These are phyloP conservation scores for Parsonsia alboflavescens DNA, from an alignment of 257 asterid species.

Conservation along the genomic window DNA sequence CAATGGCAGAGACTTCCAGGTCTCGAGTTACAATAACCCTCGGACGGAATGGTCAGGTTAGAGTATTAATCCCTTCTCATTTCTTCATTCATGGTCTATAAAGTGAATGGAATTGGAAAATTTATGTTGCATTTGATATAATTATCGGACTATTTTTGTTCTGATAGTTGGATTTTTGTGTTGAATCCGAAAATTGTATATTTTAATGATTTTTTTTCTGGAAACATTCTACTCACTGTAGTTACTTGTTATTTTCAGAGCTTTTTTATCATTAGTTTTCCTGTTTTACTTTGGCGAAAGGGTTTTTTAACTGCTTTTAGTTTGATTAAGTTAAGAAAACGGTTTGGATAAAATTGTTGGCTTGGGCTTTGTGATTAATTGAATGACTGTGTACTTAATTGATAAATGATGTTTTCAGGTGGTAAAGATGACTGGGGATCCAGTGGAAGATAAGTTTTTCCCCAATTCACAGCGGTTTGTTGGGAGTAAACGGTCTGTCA, in stretches of 20 bases:
- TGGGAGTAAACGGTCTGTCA: slow-evolving; percentile 72
- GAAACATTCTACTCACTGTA: neutral
- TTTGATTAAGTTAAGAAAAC: neutral
- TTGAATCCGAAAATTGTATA: neutral
- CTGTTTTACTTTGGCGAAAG: neutral
- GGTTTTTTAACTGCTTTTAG: neutral
- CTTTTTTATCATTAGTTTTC: neutral
- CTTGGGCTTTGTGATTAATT: neutral
- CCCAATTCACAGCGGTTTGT: slow-evolving; percentile 30
- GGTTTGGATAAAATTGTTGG: neutral
- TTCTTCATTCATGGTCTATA: neutral
- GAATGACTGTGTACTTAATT: neutral
- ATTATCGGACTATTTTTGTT: neutral
- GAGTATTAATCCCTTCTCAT: neutral
- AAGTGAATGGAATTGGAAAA: neutral
- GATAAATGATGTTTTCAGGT: slow-evolving; percentile 37
- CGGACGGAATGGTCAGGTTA: slow-evolving; percentile 81
- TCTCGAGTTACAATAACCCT: slow-evolving; percentile 81
- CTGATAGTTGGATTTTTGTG: neutral
- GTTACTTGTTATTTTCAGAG: neutral
- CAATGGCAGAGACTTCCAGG: slow-evolving; percentile 69
- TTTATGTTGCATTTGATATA: slow-evolving; percentile 1
- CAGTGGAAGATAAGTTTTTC: slow-evolving; percentile 28
- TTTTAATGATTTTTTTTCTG: neutral
- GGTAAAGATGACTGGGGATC: slow-evolving; percentile 55